Percentiles rank a stretch among this genome's conserved stretches.
Conservation (phyloP, 2,329 filamentous ascomycete species). For the Tolypocladium cylindrosporum region DNA sequence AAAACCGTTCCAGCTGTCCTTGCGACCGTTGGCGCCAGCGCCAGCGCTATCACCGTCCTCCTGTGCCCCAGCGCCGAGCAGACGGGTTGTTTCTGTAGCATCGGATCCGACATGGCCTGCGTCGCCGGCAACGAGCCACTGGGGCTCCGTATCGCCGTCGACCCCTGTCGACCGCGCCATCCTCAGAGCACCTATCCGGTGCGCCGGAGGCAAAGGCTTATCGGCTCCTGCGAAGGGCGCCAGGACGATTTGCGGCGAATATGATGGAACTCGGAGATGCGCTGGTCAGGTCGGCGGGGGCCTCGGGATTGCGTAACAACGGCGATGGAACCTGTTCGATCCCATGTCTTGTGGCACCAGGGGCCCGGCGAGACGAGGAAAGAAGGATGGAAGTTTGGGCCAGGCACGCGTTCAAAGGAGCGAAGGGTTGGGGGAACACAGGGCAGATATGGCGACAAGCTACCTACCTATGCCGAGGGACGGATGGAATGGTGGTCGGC, state of each 20-base stretch:
- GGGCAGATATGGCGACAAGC: not conserved
- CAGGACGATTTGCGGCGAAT: not conserved
- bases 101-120: not conserved
- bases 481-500: not conserved
- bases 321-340: not conserved
- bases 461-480: not conserved
- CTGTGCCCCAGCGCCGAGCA: not conserved
- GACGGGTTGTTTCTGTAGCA: slow-evolving; percentile 1
- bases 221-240: not conserved
- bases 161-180: not conserved
- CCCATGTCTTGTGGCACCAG: not conserved
- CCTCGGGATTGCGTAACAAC: not conserved
- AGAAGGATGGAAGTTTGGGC: not conserved
- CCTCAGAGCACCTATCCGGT: not conserved
- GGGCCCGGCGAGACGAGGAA: not conserved
- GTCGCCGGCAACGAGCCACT: not conserved
- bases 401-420: not conserved
- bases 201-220: not conserved
- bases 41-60: not conserved
- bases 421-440: not conserved
- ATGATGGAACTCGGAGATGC: not conserved
- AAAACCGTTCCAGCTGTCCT: slow-evolving; percentile 33
- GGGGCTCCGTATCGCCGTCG: not conserved
- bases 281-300: not conserved
- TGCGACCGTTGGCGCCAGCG: slow-evolving; percentile 8